Conservation (phyloP, 2,329 filamentous ascomycete species). For the Hymenoscyphus occultus region DNA sequence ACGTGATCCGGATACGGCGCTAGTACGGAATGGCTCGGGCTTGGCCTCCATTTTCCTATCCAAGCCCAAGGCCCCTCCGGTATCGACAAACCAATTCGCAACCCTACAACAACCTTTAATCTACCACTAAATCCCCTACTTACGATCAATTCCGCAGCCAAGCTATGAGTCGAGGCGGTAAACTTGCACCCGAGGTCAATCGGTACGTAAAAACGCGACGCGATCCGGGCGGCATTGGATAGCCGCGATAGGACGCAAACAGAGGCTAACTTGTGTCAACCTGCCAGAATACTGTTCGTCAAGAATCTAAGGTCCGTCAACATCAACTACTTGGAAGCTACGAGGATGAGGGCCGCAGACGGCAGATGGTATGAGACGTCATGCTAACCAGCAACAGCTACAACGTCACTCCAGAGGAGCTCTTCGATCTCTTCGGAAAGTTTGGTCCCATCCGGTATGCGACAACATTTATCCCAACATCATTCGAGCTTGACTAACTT, state of each 20-base stretch:
- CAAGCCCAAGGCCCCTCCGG: constrained; percentile 9
- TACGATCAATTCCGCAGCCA: constrained; percentile 38
- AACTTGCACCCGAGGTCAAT: constrained; percentile 99
- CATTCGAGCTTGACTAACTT: constrained; percentile 8
- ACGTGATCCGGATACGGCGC: too few relatives aligned
- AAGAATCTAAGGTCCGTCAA: constrained; percentile 90
- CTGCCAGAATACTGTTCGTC: constrained; percentile 90
- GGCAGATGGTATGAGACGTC: background rate
- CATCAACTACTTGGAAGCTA: constrained; percentile 6
- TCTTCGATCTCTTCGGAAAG: constrained; percentile 98
- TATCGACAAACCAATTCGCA: constrained; percentile 2
- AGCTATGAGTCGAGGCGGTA: constrained; percentile 95
- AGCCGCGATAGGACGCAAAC: constrained; percentile 5
- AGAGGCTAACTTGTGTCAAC: constrained; percentile 26
- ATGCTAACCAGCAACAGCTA: constrained; percentile 60
- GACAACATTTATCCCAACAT: constrained; percentile 9
- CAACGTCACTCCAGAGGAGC: constrained; percentile 96
- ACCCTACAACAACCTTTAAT: constrained; percentile 12
- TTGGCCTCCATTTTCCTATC: background rate
- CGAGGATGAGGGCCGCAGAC: background rate
- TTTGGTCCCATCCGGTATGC: constrained; percentile 90
- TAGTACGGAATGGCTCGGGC: background rate
- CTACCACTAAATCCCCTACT: constrained; percentile 18
- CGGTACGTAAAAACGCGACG: constrained; percentile 59
- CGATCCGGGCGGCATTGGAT: constrained; percentile 20